Evolutionary conservation across 2,329 filamentous ascomycete species (phyloP).

Genomic region (Plectosphaerella sp.): DNA sequence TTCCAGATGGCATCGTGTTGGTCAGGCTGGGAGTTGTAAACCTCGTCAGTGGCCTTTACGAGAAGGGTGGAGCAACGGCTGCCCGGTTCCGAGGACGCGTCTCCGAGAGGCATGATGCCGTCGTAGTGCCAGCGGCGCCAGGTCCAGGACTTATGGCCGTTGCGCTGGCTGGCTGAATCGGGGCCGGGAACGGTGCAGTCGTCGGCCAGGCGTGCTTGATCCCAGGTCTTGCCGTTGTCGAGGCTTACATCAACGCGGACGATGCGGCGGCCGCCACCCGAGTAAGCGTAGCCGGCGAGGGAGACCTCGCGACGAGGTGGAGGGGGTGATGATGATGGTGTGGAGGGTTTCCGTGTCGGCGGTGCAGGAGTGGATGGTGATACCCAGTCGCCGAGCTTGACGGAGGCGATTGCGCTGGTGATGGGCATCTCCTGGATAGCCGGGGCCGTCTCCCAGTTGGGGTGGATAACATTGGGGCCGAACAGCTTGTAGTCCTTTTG

Average conservation of each 20-base stretch:
- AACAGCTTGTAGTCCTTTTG: constrained; percentile 66
- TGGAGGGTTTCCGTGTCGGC: neutral
- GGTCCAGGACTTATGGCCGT: constrained; percentile 51
- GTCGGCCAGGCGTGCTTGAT: constrained; percentile 55
- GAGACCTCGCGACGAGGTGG: constrained; percentile 20
- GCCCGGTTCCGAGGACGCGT: constrained; percentile 12
- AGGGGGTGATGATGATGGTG: neutral
- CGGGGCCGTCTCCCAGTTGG: constrained; percentile 59
- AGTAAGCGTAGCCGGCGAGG: constrained; percentile 62
- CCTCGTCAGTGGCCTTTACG: constrained; percentile 63
- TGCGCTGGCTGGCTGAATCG: constrained; percentile 25
- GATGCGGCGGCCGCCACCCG: constrained; percentile 61
- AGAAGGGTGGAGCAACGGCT: constrained; percentile 46
- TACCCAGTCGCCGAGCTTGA: constrained; percentile 35
- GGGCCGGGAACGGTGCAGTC: constrained; percentile 30
- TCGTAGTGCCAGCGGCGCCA: constrained; percentile 62
- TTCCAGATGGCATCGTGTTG: constrained; percentile 58
- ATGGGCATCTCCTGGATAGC: constrained; percentile 66
- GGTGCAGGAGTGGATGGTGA: neutral
- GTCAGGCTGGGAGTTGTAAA: constrained; percentile 64
- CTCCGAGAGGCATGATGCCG: constrained; percentile 34
- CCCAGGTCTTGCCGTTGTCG: constrained; percentile 60
- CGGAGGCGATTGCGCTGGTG: constrained; percentile 59
- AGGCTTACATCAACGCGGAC: constrained; percentile 63
- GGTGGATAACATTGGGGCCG: constrained; percentile 55